phyloP scores from a whole-genome alignment of 306 rosid species.

The Inga laurina region DNA sequence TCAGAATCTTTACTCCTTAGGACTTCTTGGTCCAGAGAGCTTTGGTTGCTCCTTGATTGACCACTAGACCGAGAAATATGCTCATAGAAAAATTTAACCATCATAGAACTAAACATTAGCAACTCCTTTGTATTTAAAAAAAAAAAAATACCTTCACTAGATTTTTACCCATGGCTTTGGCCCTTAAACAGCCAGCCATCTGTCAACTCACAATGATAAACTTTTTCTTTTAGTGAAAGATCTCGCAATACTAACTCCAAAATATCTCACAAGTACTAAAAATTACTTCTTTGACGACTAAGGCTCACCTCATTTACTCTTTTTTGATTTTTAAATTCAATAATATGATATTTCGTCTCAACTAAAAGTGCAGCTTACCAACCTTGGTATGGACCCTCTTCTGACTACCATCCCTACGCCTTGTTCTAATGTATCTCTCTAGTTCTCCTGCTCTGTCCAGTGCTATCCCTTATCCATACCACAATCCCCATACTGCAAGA shows the following conservation, averaged over 20 bases:
- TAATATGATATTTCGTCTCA: background rate
- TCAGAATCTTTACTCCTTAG: background rate
- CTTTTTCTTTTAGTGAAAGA: background rate
- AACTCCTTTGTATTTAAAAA: background rate
- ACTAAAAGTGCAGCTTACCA: background rate
- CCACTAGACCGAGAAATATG: background rate
- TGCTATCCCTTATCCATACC: background rate
- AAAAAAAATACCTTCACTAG: background rate
- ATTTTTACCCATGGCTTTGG: background rate
- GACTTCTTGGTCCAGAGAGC: background rate
- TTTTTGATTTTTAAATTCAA: background rate
- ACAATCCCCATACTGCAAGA: background rate
- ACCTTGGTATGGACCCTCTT: background rate
- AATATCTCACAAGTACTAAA: background rate
- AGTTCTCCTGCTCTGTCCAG: background rate
- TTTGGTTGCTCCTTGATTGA: background rate
- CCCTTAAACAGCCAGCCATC: background rate
- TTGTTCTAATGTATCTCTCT: background rate
- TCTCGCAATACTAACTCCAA: background rate
- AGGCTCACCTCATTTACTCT: background rate
- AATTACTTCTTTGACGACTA: background rate
- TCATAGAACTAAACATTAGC: background rate
- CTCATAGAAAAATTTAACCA: background rate
- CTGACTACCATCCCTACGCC: background rate
- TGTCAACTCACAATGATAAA: background rate